Evolutionary conservation across 2,329 filamentous ascomycete species (phyloP).

Genomic region (Corinectria fuckeliana): DNA sequence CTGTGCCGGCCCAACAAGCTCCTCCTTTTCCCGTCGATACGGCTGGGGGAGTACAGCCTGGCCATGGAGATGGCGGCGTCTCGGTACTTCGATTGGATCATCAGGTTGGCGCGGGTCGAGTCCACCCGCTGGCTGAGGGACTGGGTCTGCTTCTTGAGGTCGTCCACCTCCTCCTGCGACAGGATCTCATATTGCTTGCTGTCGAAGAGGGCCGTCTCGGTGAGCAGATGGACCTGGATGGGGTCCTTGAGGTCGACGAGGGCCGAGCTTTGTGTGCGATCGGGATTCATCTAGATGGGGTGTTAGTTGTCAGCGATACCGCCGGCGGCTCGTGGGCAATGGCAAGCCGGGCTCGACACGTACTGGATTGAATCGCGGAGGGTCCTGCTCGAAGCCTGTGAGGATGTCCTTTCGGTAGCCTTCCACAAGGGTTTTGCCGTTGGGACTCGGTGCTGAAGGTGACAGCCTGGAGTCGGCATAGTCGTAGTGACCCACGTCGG

Average conservation of each 20-base stretch:
- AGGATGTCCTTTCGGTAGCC: conserved; percentile 64
- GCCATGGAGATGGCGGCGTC: conserved; percentile 90
- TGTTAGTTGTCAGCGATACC: conserved; percentile 21
- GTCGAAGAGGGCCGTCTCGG: conserved; percentile 91
- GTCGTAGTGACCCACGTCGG: conserved; percentile 45
- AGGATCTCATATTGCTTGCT: conserved; percentile 85
- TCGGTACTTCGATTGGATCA: conserved; percentile 90
- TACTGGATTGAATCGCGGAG: conserved; percentile 66
- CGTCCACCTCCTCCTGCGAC: conserved; percentile 89
- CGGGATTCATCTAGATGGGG: conserved; percentile 54
- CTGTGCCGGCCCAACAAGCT: conserved; percentile 60
- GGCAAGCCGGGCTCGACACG: conserved; percentile 32
- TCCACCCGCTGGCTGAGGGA: conserved; percentile 79
- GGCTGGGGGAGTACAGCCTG: conserved; percentile 74
- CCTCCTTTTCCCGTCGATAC: conserved; percentile 53
- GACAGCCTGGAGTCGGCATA: conserved; percentile 43
- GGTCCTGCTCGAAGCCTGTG: conserved; percentile 60
- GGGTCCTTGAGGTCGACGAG: conserved; percentile 70
- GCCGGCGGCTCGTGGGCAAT: background rate
- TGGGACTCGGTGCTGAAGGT: conserved; percentile 46
- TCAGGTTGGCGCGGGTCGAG: conserved; percentile 80
- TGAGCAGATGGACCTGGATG: conserved; percentile 88
- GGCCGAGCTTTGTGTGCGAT: conserved; percentile 60
- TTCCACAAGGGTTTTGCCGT: conserved; percentile 60
- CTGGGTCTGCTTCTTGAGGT: conserved; percentile 85